These are phyloP conservation scores for Arthrobotrys entomopaga DNA, from an alignment of 2,329 filamentous ascomycete species.

Conservation along the genomic window DNA sequence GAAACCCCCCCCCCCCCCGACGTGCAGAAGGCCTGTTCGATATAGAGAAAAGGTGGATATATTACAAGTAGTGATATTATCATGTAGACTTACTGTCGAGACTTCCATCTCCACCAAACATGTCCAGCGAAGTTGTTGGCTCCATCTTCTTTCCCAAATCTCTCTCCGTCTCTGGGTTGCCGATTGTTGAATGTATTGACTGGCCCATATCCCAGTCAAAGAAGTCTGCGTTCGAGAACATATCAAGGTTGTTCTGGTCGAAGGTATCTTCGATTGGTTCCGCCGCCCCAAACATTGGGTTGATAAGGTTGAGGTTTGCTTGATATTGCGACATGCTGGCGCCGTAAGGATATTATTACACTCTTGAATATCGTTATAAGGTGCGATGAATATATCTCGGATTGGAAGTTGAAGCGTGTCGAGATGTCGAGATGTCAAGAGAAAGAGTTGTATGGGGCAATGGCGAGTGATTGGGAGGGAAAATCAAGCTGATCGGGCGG, in stretches of 20 bases:
- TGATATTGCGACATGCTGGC: constrained; percentile 48
- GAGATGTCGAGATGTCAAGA: too few species aligned
- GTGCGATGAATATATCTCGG: too few species aligned
- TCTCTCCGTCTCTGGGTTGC: constrained; percentile 52
- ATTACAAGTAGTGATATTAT: not conserved
- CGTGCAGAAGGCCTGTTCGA: not conserved
- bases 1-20: too few species aligned
- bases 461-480: not conserved
- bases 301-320: constrained; percentile 54
- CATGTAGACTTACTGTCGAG: constrained; percentile 45
- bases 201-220: constrained; percentile 79
- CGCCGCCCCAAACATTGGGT: constrained; percentile 45
- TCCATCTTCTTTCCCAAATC: constrained; percentile 47
- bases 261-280: constrained; percentile 67
- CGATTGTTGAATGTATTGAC: constrained; percentile 64
- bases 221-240: constrained; percentile 85
- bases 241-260: constrained; percentile 75
- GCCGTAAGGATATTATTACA: constrained; percentile 24
- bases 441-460: too few species aligned
- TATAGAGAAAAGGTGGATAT: too few species aligned
- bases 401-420: too few species aligned
- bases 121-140: constrained; percentile 29
- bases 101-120: constrained; percentile 43
- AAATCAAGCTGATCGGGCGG: not conserved
- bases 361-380: too few species aligned